A percentile compares a stretch with the other conserved stretches of the same genome.
Evolutionary conservation across 1,139 yeast genomes (phyloP).

Genomic region (Pneumocystis murina): DNA sequence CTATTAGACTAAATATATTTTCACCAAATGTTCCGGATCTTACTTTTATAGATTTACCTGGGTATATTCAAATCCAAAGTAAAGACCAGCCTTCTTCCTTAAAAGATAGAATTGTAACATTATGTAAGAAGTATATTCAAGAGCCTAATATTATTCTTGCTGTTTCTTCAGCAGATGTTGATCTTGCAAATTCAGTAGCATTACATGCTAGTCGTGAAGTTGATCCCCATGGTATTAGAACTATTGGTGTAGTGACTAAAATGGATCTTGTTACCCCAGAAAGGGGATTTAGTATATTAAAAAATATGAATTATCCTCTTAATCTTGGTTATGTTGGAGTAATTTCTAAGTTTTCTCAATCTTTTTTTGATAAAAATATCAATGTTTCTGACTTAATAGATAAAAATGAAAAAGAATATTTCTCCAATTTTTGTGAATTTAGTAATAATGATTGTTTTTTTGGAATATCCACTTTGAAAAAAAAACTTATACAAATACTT

Average conservation of each 20-base stretch:
- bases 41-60: conserved; percentile 89
- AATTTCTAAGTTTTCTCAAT: conserved; percentile 45
- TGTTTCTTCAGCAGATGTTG: conserved; percentile 95
- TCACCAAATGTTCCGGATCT: conserved; percentile 90
- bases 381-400: conserved; percentile 6
- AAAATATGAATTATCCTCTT: conserved; percentile 72
- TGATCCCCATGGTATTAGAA: conserved; percentile 87
- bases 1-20: conserved; percentile 76
- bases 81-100: conserved; percentile 85
- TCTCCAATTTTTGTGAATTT: conserved; percentile 45
- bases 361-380: conserved; percentile 5
- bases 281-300: conserved; percentile 51
- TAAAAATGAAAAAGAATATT: conserved; percentile 20
- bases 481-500: conserved; percentile 67
- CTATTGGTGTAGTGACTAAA: conserved; percentile 91
- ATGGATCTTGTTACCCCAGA: conserved; percentile 74
- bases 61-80: conserved; percentile 92
- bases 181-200: conserved; percentile 90
- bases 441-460: conserved; percentile 23
- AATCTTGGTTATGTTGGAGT: conserved; percentile 97
- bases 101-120: conserved; percentile 57
- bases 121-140: conserved; percentile 75
- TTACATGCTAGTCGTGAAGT: conserved; percentile 81
- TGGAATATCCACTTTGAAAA: conserved; percentile 62
- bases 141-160: conserved; percentile 90